These are phyloP conservation scores for Hawksworthiomyces lignivorus DNA, from an alignment of 2,329 filamentous ascomycete genomes.

Conservation along the genomic window DNA sequence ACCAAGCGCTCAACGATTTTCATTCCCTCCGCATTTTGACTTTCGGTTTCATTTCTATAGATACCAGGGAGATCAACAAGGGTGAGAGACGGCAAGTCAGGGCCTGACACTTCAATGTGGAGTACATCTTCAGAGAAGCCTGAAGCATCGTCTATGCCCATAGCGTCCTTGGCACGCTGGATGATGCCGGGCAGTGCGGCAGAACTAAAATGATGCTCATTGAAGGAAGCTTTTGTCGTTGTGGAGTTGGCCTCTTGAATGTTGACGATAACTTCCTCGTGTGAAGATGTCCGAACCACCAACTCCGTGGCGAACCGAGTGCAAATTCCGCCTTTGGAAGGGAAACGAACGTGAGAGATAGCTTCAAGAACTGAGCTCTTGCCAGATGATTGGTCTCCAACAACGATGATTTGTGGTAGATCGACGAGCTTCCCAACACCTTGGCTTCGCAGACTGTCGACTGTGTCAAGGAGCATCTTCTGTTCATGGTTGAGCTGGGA, in stretches of 20 bases:
- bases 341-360: conserved; percentile 45
- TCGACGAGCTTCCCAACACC: conserved; percentile 28
- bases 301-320: conserved; percentile 44
- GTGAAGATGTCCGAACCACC: no score
- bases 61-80: conserved; percentile 52
- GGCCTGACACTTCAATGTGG: conserved; percentile 37
- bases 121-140: conserved; percentile 36
- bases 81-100: conserved; percentile 43
- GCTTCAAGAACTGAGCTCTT: conserved; percentile 36
- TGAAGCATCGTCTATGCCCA: conserved; percentile 34
- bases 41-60: conserved; percentile 36
- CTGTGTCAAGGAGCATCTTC: no score
- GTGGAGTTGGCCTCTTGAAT: no score
- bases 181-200: conserved; percentile 27
- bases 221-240: conserved; percentile 1
- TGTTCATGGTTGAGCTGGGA: no score
- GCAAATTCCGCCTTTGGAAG: conserved; percentile 41
- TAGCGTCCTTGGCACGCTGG: conserved; percentile 31
- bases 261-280: no score
- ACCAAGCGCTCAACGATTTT: conserved; percentile 40
- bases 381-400: conserved; percentile 47
- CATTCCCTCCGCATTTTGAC: conserved; percentile 34
- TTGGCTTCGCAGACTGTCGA: no score
- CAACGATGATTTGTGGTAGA: conserved; percentile 43
- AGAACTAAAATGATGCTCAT: conserved; percentile 10